These are phyloP conservation scores for Bruguiera sexangula DNA, from an alignment of 345 rosid species.

Conservation along the genomic window DNA sequence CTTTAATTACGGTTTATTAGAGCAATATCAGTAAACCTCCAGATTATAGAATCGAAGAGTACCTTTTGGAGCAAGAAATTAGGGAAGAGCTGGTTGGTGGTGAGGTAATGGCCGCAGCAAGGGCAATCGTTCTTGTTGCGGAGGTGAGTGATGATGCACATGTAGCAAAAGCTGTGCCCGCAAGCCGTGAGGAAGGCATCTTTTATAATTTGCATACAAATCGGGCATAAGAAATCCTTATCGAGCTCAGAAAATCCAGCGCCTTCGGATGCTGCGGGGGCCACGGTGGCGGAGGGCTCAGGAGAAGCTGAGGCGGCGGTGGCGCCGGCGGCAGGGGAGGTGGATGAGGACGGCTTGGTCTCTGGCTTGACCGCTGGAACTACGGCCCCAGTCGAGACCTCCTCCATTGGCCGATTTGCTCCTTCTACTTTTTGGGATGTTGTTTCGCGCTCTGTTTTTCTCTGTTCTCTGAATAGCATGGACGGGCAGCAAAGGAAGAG, in stretches of 20 bases:
- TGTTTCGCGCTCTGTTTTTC: not conserved
- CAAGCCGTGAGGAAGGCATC: conserved; percentile 96
- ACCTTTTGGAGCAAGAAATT: conserved; percentile 91
- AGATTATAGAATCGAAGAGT: not conserved
- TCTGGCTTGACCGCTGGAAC: conserved; percentile 27
- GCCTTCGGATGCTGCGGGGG: not conserved
- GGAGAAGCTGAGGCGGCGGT: too few relatives aligned
- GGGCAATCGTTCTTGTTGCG: conserved; percentile 94
- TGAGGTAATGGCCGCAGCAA: conserved; percentile 77
- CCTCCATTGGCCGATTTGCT: conserved; percentile 19
- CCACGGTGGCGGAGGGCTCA: conserved; percentile 14
- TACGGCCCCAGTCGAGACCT: conserved; percentile 25
- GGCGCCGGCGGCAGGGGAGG: not conserved
- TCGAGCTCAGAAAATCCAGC: conserved; percentile 34
- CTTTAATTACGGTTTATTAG: too few relatives aligned
- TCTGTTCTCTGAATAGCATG: not conserved
- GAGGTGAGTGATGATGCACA: conserved; percentile 93
- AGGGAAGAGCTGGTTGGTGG: conserved; percentile 77
- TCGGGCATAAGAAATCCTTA: conserved; percentile 84
- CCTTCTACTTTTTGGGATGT: not conserved
- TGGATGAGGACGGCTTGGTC: conserved; percentile 15
- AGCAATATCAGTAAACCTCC: too few relatives aligned
- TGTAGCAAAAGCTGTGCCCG: conserved; percentile 96
- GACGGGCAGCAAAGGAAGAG: not conserved
- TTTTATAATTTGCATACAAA: conserved; percentile 93